phyloP scores from a whole-genome alignment of 352 stramenopile species.

The Phytophthora cactorum region DNA sequence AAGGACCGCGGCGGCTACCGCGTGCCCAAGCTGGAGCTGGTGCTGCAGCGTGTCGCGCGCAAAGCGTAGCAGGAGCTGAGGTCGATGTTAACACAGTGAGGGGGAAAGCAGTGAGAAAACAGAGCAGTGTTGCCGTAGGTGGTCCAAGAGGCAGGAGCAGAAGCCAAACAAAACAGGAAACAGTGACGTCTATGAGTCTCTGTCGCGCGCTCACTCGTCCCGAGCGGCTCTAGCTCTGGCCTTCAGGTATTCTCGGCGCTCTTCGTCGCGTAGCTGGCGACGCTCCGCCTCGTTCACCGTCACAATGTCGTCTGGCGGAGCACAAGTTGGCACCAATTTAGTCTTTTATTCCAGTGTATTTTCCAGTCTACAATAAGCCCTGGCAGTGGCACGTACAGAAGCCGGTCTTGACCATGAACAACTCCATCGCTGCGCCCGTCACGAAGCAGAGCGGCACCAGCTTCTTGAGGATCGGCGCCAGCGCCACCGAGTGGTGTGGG shows the following conservation, averaged over 20 bases:
- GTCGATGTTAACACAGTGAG: constrained; percentile 18
- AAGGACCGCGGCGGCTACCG: constrained; percentile 59
- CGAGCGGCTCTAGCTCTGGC: constrained; percentile 28
- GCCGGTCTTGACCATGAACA: constrained; percentile 91
- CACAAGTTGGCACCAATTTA: constrained; percentile 17
- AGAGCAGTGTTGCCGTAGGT: constrained; percentile 3
- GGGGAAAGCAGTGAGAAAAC: background rate
- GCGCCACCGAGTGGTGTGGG: constrained; percentile 48
- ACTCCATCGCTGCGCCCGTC: constrained; percentile 82
- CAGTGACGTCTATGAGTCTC: constrained; percentile 33
- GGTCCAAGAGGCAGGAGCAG: constrained; percentile 5
- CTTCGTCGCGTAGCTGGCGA: constrained; percentile 65
- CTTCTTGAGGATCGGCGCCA: constrained; percentile 82
- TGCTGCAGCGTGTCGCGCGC: constrained; percentile 53
- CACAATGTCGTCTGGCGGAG: constrained; percentile 78
- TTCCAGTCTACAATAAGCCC: background rate
- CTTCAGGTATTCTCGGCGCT: constrained; percentile 53
- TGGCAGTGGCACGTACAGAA: constrained; percentile 64
- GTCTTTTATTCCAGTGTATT: constrained; percentile 1
- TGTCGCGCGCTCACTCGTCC: constrained; percentile 15
- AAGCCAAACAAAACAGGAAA: constrained; percentile 27
- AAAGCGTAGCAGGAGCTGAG: constrained; percentile 30
- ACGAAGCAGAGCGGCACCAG: constrained; percentile 87
- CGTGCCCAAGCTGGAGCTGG: constrained; percentile 77
- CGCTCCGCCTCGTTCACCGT: constrained; percentile 79